These are phyloP conservation scores for Wilhelminamyces savonicus DNA, from an alignment of 805 yeast genomes.

Conservation along the genomic window DNA sequence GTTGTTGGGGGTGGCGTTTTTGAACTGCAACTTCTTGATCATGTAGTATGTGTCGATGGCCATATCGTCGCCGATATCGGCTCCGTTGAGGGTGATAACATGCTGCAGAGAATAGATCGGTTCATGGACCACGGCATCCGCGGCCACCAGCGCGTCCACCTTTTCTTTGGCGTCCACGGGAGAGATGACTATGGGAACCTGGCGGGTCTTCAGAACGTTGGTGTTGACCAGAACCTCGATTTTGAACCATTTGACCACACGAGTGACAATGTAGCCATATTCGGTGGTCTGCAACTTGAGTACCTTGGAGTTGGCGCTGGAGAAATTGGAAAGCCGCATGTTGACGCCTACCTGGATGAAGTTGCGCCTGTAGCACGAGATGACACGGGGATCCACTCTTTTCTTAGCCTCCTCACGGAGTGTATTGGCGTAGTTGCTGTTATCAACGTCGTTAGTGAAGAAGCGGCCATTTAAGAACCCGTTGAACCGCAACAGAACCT, in stretches of 20 bases:
- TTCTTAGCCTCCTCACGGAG: background rate
- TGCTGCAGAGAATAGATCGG: slow-evolving; percentile 10
- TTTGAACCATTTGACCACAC: slow-evolving; percentile 32
- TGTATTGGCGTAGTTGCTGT: slow-evolving; percentile 19
- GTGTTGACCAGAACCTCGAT: slow-evolving; percentile 32
- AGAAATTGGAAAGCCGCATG: slow-evolving; percentile 22
- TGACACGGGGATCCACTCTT: slow-evolving; percentile 26
- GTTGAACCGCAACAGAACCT: slow-evolving; percentile 16
- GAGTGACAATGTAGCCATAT: slow-evolving; percentile 30
- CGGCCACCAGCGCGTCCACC: slow-evolving; percentile 4
- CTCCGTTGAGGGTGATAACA: slow-evolving; percentile 20
- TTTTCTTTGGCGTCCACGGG: slow-evolving; percentile 10
- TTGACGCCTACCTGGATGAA: slow-evolving; percentile 29
- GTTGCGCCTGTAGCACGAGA: slow-evolving; percentile 41
- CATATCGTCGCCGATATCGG: slow-evolving; percentile 9
- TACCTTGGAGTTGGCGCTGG: slow-evolving; percentile 16
- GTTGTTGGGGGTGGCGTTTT: slow-evolving; percentile 47
- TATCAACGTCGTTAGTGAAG: slow-evolving; percentile 34
- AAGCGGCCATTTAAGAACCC: slow-evolving; percentile 40
- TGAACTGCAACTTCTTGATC: slow-evolving; percentile 40
- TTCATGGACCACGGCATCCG: background rate
- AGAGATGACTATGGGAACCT: slow-evolving; percentile 25
- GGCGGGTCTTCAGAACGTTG: slow-evolving; percentile 20
- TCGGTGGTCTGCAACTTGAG: slow-evolving; percentile 28
- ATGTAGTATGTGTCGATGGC: slow-evolving; percentile 24